These are phyloP conservation scores for Aspergillus sclerotiicarbonarius DNA, from an alignment of 495 filamentous ascomycete genomes.

Conservation along the genomic window DNA sequence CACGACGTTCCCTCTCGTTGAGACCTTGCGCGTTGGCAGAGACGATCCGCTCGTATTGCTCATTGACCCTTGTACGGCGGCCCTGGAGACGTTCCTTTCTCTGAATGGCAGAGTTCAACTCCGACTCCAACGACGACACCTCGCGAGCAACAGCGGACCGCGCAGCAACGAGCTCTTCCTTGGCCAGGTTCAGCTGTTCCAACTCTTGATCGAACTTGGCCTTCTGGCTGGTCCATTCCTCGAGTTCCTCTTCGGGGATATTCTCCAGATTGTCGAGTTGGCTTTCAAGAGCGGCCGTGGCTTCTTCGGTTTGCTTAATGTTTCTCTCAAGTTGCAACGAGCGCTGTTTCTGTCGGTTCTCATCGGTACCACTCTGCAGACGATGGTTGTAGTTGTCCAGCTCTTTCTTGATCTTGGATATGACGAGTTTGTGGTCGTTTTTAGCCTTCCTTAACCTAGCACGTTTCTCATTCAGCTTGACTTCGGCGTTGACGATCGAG, in stretches of 20 bases:
- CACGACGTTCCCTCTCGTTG: constrained; percentile 69
- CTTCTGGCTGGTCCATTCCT: constrained; percentile 60
- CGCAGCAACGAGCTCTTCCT: constrained; percentile 57
- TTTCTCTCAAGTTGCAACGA: constrained; percentile 73
- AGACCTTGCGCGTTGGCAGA: constrained; percentile 73
- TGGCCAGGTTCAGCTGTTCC: constrained; percentile 57
- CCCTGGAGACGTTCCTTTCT: constrained; percentile 76
- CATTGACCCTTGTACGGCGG: constrained; percentile 72
- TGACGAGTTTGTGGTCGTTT: constrained; percentile 73
- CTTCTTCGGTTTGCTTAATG: constrained; percentile 80
- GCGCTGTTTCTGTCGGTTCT: constrained; percentile 80
- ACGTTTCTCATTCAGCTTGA: constrained; percentile 74
- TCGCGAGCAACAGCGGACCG: constrained; percentile 65
- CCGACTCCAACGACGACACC: constrained; percentile 61
- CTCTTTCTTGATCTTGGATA: constrained; percentile 72
- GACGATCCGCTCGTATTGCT: constrained; percentile 73
- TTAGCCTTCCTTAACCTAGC: constrained; percentile 69
- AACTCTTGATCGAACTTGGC: constrained; percentile 61
- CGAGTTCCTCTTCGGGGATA: constrained; percentile 65
- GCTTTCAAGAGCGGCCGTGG: constrained; percentile 55
- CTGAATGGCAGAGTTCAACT: constrained; percentile 63
- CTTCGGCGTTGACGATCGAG: constrained; percentile 77
- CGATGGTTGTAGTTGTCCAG: constrained; percentile 71
- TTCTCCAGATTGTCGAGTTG: constrained; percentile 66
- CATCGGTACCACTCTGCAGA: constrained; percentile 70